Base-by-base conservation (phyloP, 2,329 filamentous ascomycete species). In the Proliferodiscus dingleyae region DNA sequence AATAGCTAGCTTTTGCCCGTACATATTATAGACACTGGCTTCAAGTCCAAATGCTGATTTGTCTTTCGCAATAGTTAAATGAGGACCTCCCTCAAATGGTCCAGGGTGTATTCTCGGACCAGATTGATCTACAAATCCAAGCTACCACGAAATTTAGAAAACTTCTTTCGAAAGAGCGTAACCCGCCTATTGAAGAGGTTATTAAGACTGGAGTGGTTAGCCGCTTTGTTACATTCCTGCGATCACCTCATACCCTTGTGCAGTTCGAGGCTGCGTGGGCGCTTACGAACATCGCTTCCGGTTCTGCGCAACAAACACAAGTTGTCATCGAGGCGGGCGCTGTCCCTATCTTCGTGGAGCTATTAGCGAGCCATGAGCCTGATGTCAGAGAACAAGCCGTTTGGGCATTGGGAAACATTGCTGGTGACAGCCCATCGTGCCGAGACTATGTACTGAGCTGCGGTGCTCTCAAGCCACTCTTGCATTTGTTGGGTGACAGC, bases 261-360 rank as follows among this genome's bases (percentile, higher is more conserved):
- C 93, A 98, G 71, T 98, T 98, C 66, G 93, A 98, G 77, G 93
- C 93, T 62, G 93, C 93, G 34, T 98, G 93, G 93, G 93, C 93
- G 54, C 75, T 98, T 65, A 98, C 93, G 75, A 98, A 98, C 76
- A 98, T 98, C 69, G 93, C 93, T 51, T 97, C 91, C 40, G 93
- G 93, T 52, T 97, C 91, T 49, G 93, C 93, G 50, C 86, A 89
- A 60, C 93, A 98, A 74, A 98, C 93, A 52, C 93, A 98, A 71
- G 93, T 97, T 43, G 93, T 98, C 57, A 98, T 98, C 62, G 91
- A 97, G 71, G 91, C 93, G 52, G 93, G 93, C 59, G 93, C 93
- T 54, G 93, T 98, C 33, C 93, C 93, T 46, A 98, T 98, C 68
- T 98, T 98, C 61, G 91, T 97, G 56, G 91, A 98, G 74, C 80